phyloP scores from a whole-genome alignment of 495 filamentous ascomycete species.

The Neurospora sp. region DNA sequence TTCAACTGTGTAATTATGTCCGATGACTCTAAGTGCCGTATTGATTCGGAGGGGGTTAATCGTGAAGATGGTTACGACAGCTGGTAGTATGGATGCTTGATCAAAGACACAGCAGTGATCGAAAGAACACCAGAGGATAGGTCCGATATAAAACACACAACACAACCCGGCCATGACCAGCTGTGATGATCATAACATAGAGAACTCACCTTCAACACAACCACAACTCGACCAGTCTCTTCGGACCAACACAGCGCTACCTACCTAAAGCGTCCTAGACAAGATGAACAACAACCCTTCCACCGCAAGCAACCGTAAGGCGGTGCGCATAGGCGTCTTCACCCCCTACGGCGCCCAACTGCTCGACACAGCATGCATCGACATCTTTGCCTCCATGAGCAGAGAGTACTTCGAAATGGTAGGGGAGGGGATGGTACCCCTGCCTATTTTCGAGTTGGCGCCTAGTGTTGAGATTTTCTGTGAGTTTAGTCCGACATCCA shows the following conservation, averaged over 20 bases:
- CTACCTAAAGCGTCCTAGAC: background rate
- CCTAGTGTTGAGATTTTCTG: constrained; percentile 29
- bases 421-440: constrained; percentile 16
- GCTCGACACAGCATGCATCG: constrained; percentile 38
- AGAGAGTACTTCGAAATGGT: constrained; percentile 32
- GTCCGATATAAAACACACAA: background rate
- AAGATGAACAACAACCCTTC: background rate
- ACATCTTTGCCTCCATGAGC: constrained; percentile 36
- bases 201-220: background rate
- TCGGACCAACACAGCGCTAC: background rate
- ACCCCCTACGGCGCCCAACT: constrained; percentile 33
- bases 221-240: background rate
- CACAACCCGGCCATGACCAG: background rate
- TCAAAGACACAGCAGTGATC: background rate
- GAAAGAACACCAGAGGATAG: background rate
- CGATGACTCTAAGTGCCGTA: background rate
- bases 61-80: background rate
- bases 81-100: background rate
- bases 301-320: background rate
- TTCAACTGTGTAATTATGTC: background rate
- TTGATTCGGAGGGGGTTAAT: background rate
- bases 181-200: background rate
- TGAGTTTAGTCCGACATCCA: background rate
- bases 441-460: constrained; percentile 26
- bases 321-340: constrained; percentile 35